Evolutionary conservation across 1,284 basidiomycete genomes (phyloP).

Genomic region (Psilocybe mexicana): DNA sequence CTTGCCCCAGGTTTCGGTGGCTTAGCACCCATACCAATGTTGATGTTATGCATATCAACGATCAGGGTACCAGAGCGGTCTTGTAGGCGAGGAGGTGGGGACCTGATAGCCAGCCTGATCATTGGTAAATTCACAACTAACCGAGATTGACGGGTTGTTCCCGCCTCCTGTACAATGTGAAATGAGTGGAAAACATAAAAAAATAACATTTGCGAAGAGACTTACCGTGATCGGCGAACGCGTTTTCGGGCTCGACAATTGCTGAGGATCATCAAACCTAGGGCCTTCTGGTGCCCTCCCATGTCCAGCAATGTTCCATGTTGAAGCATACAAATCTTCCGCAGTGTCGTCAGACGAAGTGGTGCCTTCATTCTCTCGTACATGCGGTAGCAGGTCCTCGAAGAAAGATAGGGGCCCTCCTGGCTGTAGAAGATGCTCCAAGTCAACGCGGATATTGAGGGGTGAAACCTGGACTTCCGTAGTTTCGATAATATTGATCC

Average conservation of each 20-base stretch:
- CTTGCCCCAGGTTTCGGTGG: slow-evolving; percentile 31
- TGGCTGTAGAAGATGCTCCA: slow-evolving; percentile 47
- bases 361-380: slow-evolving; percentile 8
- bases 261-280: not conserved
- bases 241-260: not conserved
- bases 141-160: not conserved
- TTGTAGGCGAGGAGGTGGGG: slow-evolving; percentile 42
- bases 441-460: slow-evolving; percentile 70
- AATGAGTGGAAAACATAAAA: not conserved
- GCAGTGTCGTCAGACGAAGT: slow-evolving; percentile 14
- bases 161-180: not conserved
- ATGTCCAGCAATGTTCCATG: not conserved
- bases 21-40: slow-evolving; percentile 16
- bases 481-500: slow-evolving; percentile 18
- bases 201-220: not conserved
- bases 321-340: slow-evolving; percentile 8
- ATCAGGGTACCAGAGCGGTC: slow-evolving; percentile 67
- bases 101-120: slow-evolving; percentile 62
- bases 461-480: slow-evolving; percentile 26
- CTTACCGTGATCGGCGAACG: not conserved
- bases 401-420: slow-evolving; percentile 42
- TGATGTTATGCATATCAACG: slow-evolving; percentile 63
- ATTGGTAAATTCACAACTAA: slow-evolving; percentile 42
- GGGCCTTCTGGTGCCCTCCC: not conserved
- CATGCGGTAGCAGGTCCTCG: slow-evolving; percentile 30